Percentiles rank a stretch among this genome's conserved stretches.
These are phyloP conservation scores for Pouteria glomerata DNA, from an alignment of 148 eudicot genomes.

Conservation along the genomic window DNA sequence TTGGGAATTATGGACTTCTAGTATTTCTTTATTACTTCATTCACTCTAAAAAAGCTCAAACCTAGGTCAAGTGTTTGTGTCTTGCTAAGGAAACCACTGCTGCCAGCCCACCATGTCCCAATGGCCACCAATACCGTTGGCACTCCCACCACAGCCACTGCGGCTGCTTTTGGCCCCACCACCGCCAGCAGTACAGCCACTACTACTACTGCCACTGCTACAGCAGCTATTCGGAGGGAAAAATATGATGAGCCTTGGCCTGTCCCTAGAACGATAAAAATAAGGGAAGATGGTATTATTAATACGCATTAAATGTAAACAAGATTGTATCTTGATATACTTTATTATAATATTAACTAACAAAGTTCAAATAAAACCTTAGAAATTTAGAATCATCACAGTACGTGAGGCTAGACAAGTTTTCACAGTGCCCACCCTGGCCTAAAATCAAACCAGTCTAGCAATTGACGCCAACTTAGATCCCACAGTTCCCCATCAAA, in stretches of 20 bases:
- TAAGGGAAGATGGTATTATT: slow-evolving; percentile 12
- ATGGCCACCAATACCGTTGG: slow-evolving; percentile 50
- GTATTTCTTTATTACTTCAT: background rate
- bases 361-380: background rate
- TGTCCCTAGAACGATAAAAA: slow-evolving; percentile 45
- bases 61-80: slow-evolving; percentile 40
- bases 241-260: slow-evolving; percentile 33
- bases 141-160: slow-evolving; percentile 54
- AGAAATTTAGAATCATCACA: background rate
- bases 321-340: background rate
- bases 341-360: background rate
- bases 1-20: background rate
- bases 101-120: slow-evolving; percentile 36
- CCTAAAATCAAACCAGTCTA: background rate
- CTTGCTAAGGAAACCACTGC: slow-evolving; percentile 35
- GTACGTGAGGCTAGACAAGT: background rate
- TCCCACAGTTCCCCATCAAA: background rate
- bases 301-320: slow-evolving; percentile 12
- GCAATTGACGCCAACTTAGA: background rate
- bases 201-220: slow-evolving; percentile 67
- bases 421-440: background rate
- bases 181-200: slow-evolving; percentile 33
- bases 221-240: slow-evolving; percentile 42
- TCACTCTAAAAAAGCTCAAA: slow-evolving; percentile 29
- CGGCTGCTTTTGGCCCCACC: slow-evolving; percentile 50